phyloP scores from a whole-genome alignment of 2,329 filamentous ascomycete genomes.

The Trematosphaeria pertusa region DNA sequence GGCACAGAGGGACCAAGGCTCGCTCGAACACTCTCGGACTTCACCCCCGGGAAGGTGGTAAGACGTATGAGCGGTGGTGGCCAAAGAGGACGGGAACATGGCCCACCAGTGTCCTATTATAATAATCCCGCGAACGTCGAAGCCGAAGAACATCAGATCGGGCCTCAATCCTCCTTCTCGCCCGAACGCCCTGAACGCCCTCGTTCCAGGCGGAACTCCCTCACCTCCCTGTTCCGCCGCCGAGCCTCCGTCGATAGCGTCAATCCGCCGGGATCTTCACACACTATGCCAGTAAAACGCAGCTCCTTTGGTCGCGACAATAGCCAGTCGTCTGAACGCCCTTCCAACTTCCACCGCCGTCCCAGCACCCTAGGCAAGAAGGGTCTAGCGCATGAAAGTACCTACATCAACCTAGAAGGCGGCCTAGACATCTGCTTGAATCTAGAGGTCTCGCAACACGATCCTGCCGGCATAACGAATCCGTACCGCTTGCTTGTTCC shows the following conservation, averaged over 20 bases:
- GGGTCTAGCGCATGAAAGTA: constrained; percentile 39
- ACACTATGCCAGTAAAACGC: constrained; percentile 28
- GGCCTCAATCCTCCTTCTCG: constrained; percentile 45
- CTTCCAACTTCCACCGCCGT: constrained; percentile 53
- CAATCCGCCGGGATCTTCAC: constrained; percentile 32
- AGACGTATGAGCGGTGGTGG: constrained; percentile 48
- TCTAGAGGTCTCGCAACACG: constrained; percentile 83
- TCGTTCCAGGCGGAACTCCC: constrained; percentile 42
- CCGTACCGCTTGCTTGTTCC: constrained; percentile 90
- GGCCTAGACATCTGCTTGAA: constrained; percentile 89
- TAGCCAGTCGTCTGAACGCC: constrained; percentile 32
- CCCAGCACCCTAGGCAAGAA: constrained; percentile 53
- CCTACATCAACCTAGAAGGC: constrained; percentile 75
- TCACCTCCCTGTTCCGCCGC: constrained; percentile 43
- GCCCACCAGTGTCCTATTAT: constrained; percentile 47
- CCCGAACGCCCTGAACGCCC: constrained; percentile 41
- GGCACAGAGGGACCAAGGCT: constrained; percentile 27
- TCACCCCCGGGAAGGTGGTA: constrained; percentile 50
- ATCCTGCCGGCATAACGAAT: constrained; percentile 85
- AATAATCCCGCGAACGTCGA: constrained; percentile 45
- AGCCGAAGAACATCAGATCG: constrained; percentile 38
- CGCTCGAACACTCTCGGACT: constrained; percentile 43
- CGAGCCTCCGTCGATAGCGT: constrained; percentile 39
- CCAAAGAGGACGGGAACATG: constrained; percentile 32
- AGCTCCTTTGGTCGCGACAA: constrained; percentile 17